Conservation (phyloP, 495 filamentous ascomycete species). For the Penicillium verhagenii region DNA sequence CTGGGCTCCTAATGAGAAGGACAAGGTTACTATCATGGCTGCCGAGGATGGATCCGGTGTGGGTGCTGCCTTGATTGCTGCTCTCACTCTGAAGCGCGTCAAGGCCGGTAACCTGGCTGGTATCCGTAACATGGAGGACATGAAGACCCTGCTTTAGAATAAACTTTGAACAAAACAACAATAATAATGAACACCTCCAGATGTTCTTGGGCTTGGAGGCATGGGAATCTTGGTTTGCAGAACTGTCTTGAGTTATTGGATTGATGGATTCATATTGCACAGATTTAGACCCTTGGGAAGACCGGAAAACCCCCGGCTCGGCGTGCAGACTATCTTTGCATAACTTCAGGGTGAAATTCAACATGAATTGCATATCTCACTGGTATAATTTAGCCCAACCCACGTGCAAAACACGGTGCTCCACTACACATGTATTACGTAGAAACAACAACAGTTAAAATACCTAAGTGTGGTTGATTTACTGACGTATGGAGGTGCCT, state of each 20-base stretch:
- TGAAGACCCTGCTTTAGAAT: slow-evolving; percentile 41
- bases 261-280: not conserved
- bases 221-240: not conserved
- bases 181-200: not conserved
- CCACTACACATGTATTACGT: no score
- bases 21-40: slow-evolving; percentile 80
- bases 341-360: not conserved
- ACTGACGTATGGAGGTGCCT: no score
- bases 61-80: slow-evolving; percentile 93
- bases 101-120: slow-evolving; percentile 75
- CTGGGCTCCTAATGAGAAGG: slow-evolving; percentile 75
- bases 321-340: not conserved
- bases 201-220: not conserved
- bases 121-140: slow-evolving; percentile 66
- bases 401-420: no score
- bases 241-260: not conserved
- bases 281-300: not conserved
- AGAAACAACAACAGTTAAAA: no score
- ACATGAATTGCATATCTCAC: not conserved
- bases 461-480: no score
- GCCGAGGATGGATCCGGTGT: slow-evolving; percentile 96
- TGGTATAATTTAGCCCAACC: not conserved
- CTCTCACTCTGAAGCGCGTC: slow-evolving; percentile 84
- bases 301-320: not conserved
- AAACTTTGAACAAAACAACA: not conserved